Evolutionary conservation across 2,329 filamentous ascomycete genomes (phyloP), one percentile per base, ranked within the genome.

Genomic region (Fusarium longipes): DNA sequence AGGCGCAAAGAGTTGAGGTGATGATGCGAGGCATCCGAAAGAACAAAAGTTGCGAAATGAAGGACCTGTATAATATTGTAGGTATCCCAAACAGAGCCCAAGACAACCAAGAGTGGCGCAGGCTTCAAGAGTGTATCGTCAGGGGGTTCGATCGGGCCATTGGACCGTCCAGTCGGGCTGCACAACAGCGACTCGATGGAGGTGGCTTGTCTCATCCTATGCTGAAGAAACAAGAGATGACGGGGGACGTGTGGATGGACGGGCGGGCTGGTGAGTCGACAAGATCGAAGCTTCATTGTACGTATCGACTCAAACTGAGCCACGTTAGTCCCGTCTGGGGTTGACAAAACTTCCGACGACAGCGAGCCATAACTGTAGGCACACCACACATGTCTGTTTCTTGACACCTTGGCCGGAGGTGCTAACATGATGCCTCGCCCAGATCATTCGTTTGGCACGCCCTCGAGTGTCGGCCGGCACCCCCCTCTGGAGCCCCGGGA

Each of bases 251-350:
- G 67, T 63, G 63, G 65, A 71, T 67, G 63, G 60, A 67, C 71
- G 67, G 71, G 71, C 70, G 65, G 71, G 60, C 57, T 65, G 67
- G 65, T 73, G 71, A 73, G 71, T 72, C 67, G 70, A 72, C 62
- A 45, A 67, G 50, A 59, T 61, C 56, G 69, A 70, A 61, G 30
- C 32, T 56, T 65, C 68, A 65, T 52, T 64, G 62, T 70, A n/a
- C n/a, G n/a, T n/a, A 63, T 72, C 70, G 67, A 72, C 65, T 70
- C 65, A 68, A 65, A 71, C 71, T 71, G 60, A 65, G 71, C 71
- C 71, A 73, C 71, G 71, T 73, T 73, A 71, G 71, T 57, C 63
- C 67, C 54, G 71, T 73, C 71, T 73, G 71, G 71, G 71, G 71
- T 73, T 73, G 67, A 73, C 70, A 72, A 73, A 72, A 72, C 67